phyloP scores from a whole-genome alignment of 805 yeast genomes.

The Yarrowia deformans region DNA sequence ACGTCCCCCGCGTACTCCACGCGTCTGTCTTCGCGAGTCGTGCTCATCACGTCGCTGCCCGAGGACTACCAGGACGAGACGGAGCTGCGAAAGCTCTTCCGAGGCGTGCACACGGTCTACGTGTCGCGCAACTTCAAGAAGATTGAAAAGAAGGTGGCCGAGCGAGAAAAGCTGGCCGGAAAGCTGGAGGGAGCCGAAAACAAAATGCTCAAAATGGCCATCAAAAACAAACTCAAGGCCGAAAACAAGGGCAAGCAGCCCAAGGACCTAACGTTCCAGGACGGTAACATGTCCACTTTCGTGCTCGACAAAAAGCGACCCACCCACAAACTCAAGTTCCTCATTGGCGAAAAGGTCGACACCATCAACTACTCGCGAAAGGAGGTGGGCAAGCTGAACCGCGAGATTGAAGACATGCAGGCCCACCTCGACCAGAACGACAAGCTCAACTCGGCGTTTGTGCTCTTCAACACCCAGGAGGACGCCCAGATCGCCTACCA shows the following conservation, averaged over 20 bases:
- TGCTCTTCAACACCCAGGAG: conserved; percentile 82
- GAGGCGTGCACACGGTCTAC: conserved; percentile 83
- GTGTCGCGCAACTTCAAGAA: conserved; percentile 69
- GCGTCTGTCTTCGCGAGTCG: conserved; percentile 77
- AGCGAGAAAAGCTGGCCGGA: conserved; percentile 66
- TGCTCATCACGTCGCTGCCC: conserved; percentile 85
- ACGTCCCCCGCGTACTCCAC: conserved; percentile 83
- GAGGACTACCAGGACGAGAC: conserved; percentile 72
- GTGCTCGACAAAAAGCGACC: conserved; percentile 81
- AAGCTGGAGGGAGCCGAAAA: conserved; percentile 74
- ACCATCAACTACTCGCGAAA: conserved; percentile 77
- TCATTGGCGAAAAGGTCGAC: conserved; percentile 83
- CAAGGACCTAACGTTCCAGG: conserved; percentile 41
- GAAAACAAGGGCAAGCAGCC: conserved; percentile 61
- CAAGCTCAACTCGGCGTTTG: conserved; percentile 83
- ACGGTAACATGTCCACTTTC: conserved; percentile 52
- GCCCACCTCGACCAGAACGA: conserved; percentile 58
- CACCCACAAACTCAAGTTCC: conserved; percentile 72
- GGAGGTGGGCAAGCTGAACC: conserved; percentile 71
- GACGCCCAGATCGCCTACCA: conserved; percentile 91
- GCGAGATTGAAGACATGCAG: conserved; percentile 68
- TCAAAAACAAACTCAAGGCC: conserved; percentile 67
- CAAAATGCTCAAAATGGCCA: conserved; percentile 63
- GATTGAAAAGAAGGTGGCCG: conserved; percentile 62
- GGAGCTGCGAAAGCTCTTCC: conserved; percentile 76